Base-by-base conservation (phyloP, 192 early-diverging fungal species). In the Umbelopsis sp. region DNA sequence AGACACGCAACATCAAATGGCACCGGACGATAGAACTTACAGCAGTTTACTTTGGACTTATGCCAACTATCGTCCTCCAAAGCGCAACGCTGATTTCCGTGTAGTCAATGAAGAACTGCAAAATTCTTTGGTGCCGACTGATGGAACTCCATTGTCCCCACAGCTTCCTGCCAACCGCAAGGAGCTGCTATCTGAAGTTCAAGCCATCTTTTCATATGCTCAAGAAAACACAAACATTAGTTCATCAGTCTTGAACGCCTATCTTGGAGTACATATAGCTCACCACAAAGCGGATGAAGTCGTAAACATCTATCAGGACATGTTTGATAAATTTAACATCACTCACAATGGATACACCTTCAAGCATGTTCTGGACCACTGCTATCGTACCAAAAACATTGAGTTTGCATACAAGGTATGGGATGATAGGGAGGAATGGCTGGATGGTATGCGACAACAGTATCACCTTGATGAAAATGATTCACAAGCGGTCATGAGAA, bases 21-120 rank as follows among this genome's bases (percentile, higher is more conserved):
- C 72, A 70, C 82, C 89, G 31, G 86, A 91, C 69, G 72, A 80
- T 7, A 65, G 84, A 34, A 91, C 92, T 1, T 91, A 86, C 32
- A 82, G 85, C 43, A 91, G 90, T 75, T 81, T 94, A 75, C 82
- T 92, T 72, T 91, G 86, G 86, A 87, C 84, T 44, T 89, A 91
- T 65, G 81, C 88, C 6, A 80, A 82, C 16, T 86, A 83, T 73
- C 79, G 85, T 34, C 52, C 70, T 9, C 66, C 38, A 1, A 68
- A 78, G 47, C n/a, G 45, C 24, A 45, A 14, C 26, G 20, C 9
- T 45, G 51, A 70, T 11, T 9, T 12, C 12, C 20, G 26, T 43
- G 26, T 45, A 16, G 51, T 50, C 10, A 26, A 31, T 10, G 36
- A 38, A 44, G 29, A 44, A 50, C 16, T 7, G 5, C 41, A 66